These are phyloP conservation scores for Neurospora sp. DNA, from an alignment of 495 filamentous ascomycete species.

Conservation along the genomic window DNA sequence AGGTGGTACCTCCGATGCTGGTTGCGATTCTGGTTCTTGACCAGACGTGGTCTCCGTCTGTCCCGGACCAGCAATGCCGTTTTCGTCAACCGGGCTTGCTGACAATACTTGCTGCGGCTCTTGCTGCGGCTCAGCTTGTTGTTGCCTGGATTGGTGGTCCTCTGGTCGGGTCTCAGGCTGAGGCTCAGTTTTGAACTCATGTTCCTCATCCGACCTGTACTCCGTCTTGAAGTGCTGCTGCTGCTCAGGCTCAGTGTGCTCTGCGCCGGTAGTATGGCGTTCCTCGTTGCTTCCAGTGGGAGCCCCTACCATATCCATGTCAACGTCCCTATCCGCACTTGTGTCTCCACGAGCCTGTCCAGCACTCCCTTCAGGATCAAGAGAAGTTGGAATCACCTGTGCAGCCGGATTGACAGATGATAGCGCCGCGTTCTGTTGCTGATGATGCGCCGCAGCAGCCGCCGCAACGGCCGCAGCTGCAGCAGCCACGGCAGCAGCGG, in stretches of 20 bases:
- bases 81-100: neutral
- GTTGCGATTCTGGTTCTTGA: neutral
- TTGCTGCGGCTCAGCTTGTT: neutral
- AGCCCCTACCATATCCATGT: neutral
- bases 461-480: neutral
- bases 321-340: neutral
- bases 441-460: neutral
- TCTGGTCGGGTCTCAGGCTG: neutral
- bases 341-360: neutral
- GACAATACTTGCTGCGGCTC: neutral
- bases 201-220: neutral
- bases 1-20: neutral
- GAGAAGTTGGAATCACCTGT: neutral
- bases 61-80: neutral
- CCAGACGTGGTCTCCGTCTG: neutral
- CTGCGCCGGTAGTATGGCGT: neutral
- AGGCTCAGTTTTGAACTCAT: neutral
- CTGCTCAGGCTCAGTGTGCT: neutral
- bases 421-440: neutral
- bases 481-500: neutral
- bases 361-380: neutral
- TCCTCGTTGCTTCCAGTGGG: neutral
- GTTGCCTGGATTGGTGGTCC: neutral
- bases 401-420: neutral
- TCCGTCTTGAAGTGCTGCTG: neutral